These are phyloP conservation scores for Gentiana macrophylla DNA, from an alignment of 257 asterid species.

Conservation along the genomic window DNA sequence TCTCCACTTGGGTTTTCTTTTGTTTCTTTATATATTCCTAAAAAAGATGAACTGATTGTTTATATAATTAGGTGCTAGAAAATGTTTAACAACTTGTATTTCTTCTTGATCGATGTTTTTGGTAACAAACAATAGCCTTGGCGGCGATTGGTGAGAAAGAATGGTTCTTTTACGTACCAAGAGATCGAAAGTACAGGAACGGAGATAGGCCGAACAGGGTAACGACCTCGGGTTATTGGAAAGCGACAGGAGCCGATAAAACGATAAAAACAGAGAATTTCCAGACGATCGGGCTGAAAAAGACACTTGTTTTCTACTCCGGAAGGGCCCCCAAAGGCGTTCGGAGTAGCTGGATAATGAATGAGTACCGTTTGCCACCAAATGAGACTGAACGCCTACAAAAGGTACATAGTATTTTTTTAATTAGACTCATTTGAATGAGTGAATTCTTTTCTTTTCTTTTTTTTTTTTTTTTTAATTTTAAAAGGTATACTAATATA, in stretches of 20 bases:
- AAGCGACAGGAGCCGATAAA: conserved; percentile 95
- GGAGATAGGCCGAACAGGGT: conserved; percentile 97
- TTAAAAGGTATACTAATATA: too few species aligned
- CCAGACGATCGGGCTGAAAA: conserved; percentile 76
- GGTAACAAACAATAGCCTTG: conserved; percentile 33
- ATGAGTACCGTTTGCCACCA: conserved; percentile 80
- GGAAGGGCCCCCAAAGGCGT: conserved; percentile 99
- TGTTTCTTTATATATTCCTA: too few species aligned
- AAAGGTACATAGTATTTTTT: conserved; percentile 36
- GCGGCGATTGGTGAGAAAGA: conserved; percentile 99
- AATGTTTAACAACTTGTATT: too few species aligned
- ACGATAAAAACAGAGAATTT: conserved; percentile 64
- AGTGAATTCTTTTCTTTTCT: too few species aligned
- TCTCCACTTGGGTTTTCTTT: too few species aligned
- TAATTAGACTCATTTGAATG: too few species aligned
- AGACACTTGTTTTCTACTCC: conserved; percentile 95
- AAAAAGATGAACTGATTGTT: too few species aligned
- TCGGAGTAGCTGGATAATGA: conserved; percentile 93
- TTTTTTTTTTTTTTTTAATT: too few species aligned
- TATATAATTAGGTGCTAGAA: too few species aligned
- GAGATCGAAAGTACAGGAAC: conserved; percentile 82
- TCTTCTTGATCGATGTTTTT: not conserved
- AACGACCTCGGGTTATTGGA: conserved; percentile 97
- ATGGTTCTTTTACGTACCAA: conserved; percentile 94
- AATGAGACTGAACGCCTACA: conserved; percentile 81